These are phyloP conservation scores for Quercus lobata DNA, from an alignment of 331 rosid genomes.

Conservation along the genomic window DNA sequence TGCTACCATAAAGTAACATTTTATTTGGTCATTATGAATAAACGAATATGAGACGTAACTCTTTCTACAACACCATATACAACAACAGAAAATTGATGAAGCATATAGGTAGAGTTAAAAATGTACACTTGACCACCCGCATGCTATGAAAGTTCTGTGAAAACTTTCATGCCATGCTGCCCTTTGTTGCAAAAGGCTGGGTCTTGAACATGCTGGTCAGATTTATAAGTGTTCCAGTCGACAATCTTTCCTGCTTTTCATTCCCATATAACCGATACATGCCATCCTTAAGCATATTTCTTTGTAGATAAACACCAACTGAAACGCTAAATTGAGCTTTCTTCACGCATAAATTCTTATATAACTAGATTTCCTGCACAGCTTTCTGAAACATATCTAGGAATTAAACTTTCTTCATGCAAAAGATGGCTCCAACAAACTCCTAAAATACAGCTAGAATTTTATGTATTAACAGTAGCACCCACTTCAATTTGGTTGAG, in stretches of 20 bases:
- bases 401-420: background rate
- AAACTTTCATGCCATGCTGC: background rate
- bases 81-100: background rate
- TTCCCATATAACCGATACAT: background rate
- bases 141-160: background rate
- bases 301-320: background rate
- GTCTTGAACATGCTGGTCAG: background rate
- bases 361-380: slow-evolving; percentile 10
- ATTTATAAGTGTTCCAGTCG: background rate
- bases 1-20: background rate
- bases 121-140: background rate
- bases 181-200: background rate
- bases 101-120: background rate
- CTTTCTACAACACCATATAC: background rate
- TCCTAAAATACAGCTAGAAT: background rate
- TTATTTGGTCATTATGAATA: background rate
- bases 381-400: slow-evolving; percentile 5
- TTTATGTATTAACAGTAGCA: slow-evolving; percentile 17
- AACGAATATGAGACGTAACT: background rate
- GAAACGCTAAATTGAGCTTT: background rate
- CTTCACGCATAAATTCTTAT: background rate
- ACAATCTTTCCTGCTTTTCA: background rate
- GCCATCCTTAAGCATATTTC: background rate
- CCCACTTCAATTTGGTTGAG: slow-evolving; percentile 52
- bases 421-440: background rate